phyloP scores from a whole-genome alignment of 2,329 filamentous ascomycete species.

The Xylariales sp. region DNA sequence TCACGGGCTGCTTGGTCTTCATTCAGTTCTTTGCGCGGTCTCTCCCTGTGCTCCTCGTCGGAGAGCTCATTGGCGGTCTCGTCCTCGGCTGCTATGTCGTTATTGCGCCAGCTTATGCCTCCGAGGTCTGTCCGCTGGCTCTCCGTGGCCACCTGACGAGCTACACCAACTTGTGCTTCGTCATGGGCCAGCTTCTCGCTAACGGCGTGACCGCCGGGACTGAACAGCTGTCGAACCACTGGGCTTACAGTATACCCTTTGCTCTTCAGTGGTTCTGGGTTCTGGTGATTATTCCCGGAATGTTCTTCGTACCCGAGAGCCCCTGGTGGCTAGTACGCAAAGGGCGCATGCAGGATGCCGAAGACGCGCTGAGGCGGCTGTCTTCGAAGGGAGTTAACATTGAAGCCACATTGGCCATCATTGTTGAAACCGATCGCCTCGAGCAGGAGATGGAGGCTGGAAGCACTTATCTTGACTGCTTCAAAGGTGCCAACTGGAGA shows the following conservation, averaged over 20 bases:
- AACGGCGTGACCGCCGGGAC: conserved; percentile 42
- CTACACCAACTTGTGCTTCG: conserved; percentile 59
- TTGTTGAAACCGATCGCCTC: conserved; percentile 53
- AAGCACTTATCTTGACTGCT: conserved; percentile 46
- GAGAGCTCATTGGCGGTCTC: conserved; percentile 57
- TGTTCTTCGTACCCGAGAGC: conserved; percentile 44
- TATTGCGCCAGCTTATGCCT: conserved; percentile 54
- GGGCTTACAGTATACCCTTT: conserved; percentile 46
- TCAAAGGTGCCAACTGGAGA: conserved; percentile 43
- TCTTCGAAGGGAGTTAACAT: conserved; percentile 42
- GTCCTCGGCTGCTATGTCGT: conserved; percentile 59
- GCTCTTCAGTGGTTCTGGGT: conserved; percentile 49
- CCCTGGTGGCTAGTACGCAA: conserved; percentile 46
- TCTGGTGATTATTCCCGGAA: conserved; percentile 35
- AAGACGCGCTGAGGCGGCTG: conserved; percentile 33
- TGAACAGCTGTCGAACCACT: conserved; percentile 33
- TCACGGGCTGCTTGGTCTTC: conserved; percentile 52
- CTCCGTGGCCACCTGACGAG: conserved; percentile 54
- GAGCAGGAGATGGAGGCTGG: conserved; percentile 47
- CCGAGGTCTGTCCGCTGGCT: conserved; percentile 55
- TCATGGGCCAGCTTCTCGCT: conserved; percentile 55
- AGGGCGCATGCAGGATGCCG: conserved; percentile 35
- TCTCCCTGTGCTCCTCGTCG: conserved; percentile 51
- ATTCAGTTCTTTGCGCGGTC: conserved; percentile 59
- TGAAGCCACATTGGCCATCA: conserved; percentile 46